A percentile compares a stretch with the other conserved stretches of the same genome.
Conservation (phyloP, 805 yeast genomes). For the Cyberlindnera petersonii region DNA sequence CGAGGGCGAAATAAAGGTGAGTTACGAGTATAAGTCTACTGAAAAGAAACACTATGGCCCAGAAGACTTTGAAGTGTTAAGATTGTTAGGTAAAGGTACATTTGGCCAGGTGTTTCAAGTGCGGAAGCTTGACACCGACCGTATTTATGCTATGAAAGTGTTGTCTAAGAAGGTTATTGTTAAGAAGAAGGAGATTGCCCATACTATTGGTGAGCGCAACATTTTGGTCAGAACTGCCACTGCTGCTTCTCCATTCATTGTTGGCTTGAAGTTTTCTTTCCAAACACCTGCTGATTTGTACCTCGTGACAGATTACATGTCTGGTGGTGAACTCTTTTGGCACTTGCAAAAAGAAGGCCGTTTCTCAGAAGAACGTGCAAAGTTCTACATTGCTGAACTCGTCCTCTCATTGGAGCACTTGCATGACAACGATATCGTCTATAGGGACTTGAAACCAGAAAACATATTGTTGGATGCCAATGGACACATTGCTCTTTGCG, state of each 20-base stretch:
- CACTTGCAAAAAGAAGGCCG: conserved; percentile 96
- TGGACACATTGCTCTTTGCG: conserved; percentile 96
- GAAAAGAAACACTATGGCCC: conserved; percentile 84
- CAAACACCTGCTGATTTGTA: conserved; percentile 93
- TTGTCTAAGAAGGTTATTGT: conserved; percentile 92
- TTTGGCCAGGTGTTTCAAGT: conserved; percentile 98
- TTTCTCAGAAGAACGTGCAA: conserved; percentile 89
- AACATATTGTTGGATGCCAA: conserved; percentile 92
- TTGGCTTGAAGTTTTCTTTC: conserved; percentile 91
- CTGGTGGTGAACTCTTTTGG: conserved; percentile 97
- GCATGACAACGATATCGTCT: conserved; percentile 93
- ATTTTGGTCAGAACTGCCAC: conserved; percentile 90
- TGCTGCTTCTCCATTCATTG: conserved; percentile 87
- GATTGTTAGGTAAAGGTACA: conserved; percentile 92
- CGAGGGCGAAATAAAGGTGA: conserved; percentile 71
- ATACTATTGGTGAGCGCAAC: conserved; percentile 95
- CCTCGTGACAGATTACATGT: conserved; percentile 94
- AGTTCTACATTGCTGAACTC: conserved; percentile 94
- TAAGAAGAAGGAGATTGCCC: conserved; percentile 95
- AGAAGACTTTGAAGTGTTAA: conserved; percentile 85
- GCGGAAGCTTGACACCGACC: conserved; percentile 78
- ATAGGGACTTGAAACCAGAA: conserved; percentile 96
- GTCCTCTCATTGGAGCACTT: conserved; percentile 90
- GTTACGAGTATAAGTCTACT: conserved; percentile 66
- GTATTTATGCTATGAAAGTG: conserved; percentile 97